These are phyloP conservation scores for Rhytidiadelphus loreus DNA, from an alignment of 225 moss, liverwort and hornwort genomes.

Conservation along the genomic window DNA sequence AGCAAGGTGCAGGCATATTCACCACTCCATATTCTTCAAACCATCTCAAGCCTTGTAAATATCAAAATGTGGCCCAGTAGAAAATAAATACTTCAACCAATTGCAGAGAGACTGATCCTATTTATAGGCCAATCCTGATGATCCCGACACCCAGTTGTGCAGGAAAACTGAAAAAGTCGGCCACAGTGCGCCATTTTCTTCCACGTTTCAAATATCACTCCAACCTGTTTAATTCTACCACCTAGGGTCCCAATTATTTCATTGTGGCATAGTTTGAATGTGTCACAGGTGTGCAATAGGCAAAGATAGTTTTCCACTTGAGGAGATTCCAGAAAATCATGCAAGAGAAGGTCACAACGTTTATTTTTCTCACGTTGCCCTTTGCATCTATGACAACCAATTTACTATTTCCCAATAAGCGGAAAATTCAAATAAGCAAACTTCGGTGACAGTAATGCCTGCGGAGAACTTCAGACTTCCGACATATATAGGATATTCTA, in stretches of 20 bases:
- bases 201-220: background rate
- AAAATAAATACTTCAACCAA: background rate
- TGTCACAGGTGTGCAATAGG: background rate
- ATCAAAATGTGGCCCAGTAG: background rate
- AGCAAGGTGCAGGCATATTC: background rate
- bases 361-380: too few relatives aligned
- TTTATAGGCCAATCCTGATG: background rate
- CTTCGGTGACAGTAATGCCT: background rate
- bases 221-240: too few relatives aligned
- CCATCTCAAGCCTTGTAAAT: background rate
- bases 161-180: too few relatives aligned
- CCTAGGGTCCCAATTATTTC: background rate
- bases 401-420: background rate
- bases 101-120: background rate
- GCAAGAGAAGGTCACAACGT: background rate
- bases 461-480: conserved; percentile 32
- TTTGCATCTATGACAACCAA: background rate
- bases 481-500: too few relatives aligned
- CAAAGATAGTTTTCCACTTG: too few relatives aligned
- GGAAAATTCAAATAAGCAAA: background rate
- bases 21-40: background rate
- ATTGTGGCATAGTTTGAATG: background rate
- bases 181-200: background rate
- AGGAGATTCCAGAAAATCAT: background rate
- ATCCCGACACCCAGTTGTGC: background rate